Evolutionary conservation across 768 basidiomycete species (phyloP).

Genomic region (Dentipellis sp.): DNA sequence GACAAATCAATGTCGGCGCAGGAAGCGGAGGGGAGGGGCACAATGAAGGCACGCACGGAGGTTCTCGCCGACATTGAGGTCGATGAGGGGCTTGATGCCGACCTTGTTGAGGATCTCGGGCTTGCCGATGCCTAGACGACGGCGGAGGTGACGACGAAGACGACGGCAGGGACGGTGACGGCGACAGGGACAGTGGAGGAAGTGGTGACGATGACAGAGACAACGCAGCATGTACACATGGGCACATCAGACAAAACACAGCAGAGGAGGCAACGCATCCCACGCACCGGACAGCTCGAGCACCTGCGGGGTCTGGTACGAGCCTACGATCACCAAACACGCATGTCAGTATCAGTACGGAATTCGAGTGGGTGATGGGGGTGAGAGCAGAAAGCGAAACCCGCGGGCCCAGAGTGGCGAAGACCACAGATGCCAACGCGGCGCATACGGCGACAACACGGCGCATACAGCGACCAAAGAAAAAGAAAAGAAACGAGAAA

Average conservation of each 20-base stretch:
- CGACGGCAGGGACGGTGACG: no score
- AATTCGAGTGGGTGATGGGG: not conserved
- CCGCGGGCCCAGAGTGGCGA: no score
- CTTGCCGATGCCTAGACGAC: not conserved
- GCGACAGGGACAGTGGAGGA: no score
- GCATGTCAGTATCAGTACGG: not conserved
- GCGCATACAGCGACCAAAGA: no score
- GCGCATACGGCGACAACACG: no score
- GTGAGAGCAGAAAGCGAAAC: not conserved
- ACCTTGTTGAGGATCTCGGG: not conserved
- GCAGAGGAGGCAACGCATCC: not conserved
- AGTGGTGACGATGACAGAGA: no score
- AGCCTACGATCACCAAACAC: not conserved
- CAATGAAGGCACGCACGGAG: not conserved
- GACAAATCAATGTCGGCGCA: not conserved
- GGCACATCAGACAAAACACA: not conserved
- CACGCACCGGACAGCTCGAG: not conserved
- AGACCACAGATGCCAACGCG: no score
- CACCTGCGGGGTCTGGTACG: not conserved
- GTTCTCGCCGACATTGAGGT: not conserved
- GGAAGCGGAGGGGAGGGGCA: not conserved
- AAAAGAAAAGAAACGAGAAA: no score
- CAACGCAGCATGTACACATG: not conserved
- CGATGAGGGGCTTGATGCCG: not conserved
- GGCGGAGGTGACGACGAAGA: no score